Evolutionary conservation across 1,139 yeast species (phyloP), one percentile per base, ranked within the genome.

Genomic region (Fermentozyma sake): DNA sequence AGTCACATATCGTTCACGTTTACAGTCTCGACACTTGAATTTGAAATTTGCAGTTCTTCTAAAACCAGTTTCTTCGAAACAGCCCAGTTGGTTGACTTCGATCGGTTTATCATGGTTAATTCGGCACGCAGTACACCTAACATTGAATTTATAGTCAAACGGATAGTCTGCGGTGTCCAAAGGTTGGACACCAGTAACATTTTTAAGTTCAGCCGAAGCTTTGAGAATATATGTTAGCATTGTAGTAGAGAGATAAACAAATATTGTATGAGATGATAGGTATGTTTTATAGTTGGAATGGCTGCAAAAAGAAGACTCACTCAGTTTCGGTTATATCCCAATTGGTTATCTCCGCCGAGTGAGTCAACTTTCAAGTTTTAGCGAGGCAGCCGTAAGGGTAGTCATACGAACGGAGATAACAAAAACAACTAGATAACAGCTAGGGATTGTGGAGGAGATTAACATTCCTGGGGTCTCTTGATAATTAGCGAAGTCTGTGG

Each of bases 121-220:
- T 20, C 42, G 34, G 32, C 52, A 47, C 18, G 37, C 35, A 7
- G 44, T 41, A 29, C 52, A 47, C 25, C 37, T 33, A 14, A 44
- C 41, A 12, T 24, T 32, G 25, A 47, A 45, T 9, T 41, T 40
- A 34, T 45, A 47, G 28, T 47, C 52, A 26, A 30, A 40, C 1
- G 49, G 48, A 7, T 35, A 30, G 10, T 39, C 39, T 5, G 42
- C 27, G 5, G 33, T 25, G 27, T 47, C 49, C 14, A 37, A 28
- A 2, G 50, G 50, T 29, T 39, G 37, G 19, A 47, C 34, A 6
- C 33, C 37, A 15, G 41, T 39, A 13, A 44, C 48, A 24, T 39
- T 38, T 14, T 31, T 28, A n/a, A 47, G 33, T 16, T 33, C 39
- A 20, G 46, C 52, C 2, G 35, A 25, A 25, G 33, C 37, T 22